Evolutionary conservation across 2,329 filamentous ascomycete species (phyloP).

Genomic region (Ceratocystis ficicola): DNA sequence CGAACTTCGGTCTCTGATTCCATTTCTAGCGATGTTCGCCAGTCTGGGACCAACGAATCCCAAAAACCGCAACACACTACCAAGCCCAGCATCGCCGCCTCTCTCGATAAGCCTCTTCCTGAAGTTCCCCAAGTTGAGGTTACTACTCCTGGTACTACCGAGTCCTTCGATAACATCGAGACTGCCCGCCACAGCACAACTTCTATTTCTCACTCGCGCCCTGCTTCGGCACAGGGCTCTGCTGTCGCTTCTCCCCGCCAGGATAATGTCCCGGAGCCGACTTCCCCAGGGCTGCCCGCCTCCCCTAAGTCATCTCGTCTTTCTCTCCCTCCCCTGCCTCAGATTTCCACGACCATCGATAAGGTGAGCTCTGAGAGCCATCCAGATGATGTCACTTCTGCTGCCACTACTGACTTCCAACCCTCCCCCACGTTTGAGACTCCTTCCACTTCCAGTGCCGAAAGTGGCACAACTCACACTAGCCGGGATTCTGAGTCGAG

Average conservation of each 20-base stretch:
- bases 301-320: constrained; percentile 33
- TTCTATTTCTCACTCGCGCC: constrained; percentile 27
- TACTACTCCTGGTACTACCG: constrained; percentile 34
- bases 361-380: constrained; percentile 38
- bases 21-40: constrained; percentile 21
- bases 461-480: constrained; percentile 65
- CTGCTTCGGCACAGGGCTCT: constrained; percentile 35
- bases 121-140: constrained; percentile 41
- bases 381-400: constrained; percentile 17
- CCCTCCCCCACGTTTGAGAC: constrained; percentile 51
- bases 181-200: background rate
- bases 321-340: constrained; percentile 44
- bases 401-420: constrained; percentile 34
- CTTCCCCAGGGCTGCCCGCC: constrained; percentile 7
- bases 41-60: background rate
- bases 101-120: constrained; percentile 55
- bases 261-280: background rate
- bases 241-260: constrained; percentile 21
- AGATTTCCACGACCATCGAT: constrained; percentile 42
- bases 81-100: constrained; percentile 34
- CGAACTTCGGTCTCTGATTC: constrained; percentile 14
- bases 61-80: constrained; percentile 25
- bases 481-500: constrained; percentile 74
- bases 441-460: constrained; percentile 61
- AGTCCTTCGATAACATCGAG: constrained; percentile 19